These are phyloP conservation scores for Eruca vesicaria DNA, from an alignment of 441 rosid genomes.

Conservation along the genomic window DNA sequence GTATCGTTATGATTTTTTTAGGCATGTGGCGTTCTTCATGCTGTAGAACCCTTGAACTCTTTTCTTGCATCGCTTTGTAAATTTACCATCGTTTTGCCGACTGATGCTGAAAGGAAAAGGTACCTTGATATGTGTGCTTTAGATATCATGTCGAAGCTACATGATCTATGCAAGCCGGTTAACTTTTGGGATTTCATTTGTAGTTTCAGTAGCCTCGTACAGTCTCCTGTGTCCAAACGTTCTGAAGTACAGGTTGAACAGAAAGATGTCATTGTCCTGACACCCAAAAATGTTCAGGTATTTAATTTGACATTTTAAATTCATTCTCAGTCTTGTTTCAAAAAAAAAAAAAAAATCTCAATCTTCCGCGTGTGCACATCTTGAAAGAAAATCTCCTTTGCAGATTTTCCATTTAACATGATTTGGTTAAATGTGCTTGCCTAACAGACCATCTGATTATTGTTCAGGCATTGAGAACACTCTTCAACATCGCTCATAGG, in stretches of 20 bases:
- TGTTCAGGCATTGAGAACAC: constrained; percentile 89
- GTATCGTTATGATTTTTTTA: constrained; percentile 31
- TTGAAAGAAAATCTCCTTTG: background rate
- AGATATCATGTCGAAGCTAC: constrained; percentile 25
- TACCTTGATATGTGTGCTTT: constrained; percentile 28
- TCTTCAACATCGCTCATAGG: constrained; percentile 95
- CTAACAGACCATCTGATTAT: constrained; percentile 29
- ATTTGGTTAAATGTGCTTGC: constrained; percentile 7
- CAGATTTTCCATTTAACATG: constrained; percentile 1
- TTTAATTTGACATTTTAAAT: constrained; percentile 14
- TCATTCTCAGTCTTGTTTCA: too few species aligned
- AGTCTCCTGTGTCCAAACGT: constrained; percentile 87
- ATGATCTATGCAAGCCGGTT: constrained; percentile 7
- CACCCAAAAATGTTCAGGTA: constrained; percentile 99
- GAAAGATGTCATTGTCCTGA: constrained; percentile 78
- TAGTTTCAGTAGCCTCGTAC: constrained; percentile 61
- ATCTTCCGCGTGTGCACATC: constrained; percentile 9
- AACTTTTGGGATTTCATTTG: constrained; percentile 39
- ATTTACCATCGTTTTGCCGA: constrained; percentile 88
- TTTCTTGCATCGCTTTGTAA: constrained; percentile 98
- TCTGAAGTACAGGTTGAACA: constrained; percentile 66
- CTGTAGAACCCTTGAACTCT: constrained; percentile 95
- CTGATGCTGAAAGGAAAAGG: constrained; percentile 84
- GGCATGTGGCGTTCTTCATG: constrained; percentile 99
- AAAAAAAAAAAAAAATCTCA: too few species aligned